Conservation (phyloP, 768 basidiomycete species). For the Cytidiella melzeri region DNA sequence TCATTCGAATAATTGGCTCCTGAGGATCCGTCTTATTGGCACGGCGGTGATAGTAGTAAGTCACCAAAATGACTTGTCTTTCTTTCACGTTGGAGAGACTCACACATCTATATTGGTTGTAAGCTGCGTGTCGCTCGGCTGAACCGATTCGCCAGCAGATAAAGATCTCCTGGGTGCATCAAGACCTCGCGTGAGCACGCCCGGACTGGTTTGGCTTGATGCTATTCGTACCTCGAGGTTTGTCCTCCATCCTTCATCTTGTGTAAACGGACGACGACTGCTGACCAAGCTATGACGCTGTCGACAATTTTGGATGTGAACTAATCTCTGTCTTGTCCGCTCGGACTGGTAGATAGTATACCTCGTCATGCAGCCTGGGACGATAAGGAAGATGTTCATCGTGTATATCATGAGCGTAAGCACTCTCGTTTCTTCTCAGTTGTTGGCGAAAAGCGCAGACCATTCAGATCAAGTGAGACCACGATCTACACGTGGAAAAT, state of each 20-base stretch:
- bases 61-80: too few relatives aligned
- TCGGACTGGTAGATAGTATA: not conserved
- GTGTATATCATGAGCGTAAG: not conserved
- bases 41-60: too few relatives aligned
- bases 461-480: slow-evolving; percentile 1
- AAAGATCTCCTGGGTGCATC: not conserved
- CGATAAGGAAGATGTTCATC: slow-evolving; percentile 5
- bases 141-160: too few relatives aligned
- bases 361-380: not conserved
- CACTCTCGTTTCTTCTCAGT: not conserved
- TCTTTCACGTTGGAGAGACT: too few relatives aligned
- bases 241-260: not conserved
- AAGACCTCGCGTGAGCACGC: not conserved
- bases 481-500: not conserved
- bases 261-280: not conserved
- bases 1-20: too few relatives aligned
- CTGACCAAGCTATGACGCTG: slow-evolving; percentile 7
- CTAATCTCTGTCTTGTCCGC: not conserved
- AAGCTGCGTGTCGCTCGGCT: not conserved
- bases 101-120: not conserved
- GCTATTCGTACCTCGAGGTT: not conserved
- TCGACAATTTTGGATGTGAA: not conserved
- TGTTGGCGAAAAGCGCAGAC: not conserved
- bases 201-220: not conserved
- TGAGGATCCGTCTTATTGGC: too few relatives aligned